Evolutionary conservation across 2,329 filamentous ascomycete species (phyloP), one percentile per base, ranked within the genome.

Genomic region (Paecilomyces sp.): DNA sequence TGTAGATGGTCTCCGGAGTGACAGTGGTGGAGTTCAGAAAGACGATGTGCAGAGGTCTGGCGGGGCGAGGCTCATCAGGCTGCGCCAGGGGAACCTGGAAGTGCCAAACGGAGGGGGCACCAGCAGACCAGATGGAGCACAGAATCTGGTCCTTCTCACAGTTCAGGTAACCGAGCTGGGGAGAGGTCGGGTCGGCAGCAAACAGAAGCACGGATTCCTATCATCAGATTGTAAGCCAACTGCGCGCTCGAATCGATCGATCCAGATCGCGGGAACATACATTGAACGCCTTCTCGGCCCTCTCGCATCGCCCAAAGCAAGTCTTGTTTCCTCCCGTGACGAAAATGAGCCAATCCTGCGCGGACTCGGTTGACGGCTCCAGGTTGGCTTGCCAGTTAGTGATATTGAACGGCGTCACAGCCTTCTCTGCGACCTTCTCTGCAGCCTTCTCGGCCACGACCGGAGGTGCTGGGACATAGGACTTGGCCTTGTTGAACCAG

Each of bases 291-390:
- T 78, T 78, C 57, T 85, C 82, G 12, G 81, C 78, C 53, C 74
- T 76, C 31, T 68, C 78, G 71, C 85, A 88, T 62, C 80, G 73
- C 63, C 85, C 85, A 66, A 80, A 85, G 76, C 85, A 88, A 41
- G 83, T 86, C 72, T 82, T 82, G 76, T 88, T 88, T 53, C 84
- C 85, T 61, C 85, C 85, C 4, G 84, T 87, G 53, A 86, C 72
- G 69, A 79, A 86, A 57, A 88, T 71, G 64, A 86, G 74, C 84
- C 83, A 88, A 79, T 83, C 67, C 78, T 82, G 53, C 71, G 75
- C 61, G 15, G 41, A 47, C 74, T 71, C 60, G 2, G 67, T 64
- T 28, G 72, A 68, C 18, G 77, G 75, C 41, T 71, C 77, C 36
- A 88, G 69, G 56, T 83, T 71, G 55, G 79, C 71, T 67, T 83